Evolutionary conservation across 2,329 filamentous ascomycete genomes (phyloP).

Genomic region (Macrophomina tecta): DNA sequence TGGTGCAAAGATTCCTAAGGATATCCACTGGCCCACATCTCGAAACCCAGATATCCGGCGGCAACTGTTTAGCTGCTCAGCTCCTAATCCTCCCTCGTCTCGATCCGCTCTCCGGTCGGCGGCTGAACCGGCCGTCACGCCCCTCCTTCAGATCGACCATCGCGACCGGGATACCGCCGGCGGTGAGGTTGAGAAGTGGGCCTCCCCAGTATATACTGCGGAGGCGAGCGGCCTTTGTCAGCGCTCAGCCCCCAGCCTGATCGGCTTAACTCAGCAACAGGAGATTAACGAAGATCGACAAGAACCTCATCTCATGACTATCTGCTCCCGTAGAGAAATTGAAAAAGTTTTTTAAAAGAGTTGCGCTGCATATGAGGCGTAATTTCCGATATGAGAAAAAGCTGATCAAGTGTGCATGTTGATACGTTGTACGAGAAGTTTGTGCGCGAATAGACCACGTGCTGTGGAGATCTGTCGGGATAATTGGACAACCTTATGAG

Average conservation of each 20-base stretch:
- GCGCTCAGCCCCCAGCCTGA: neutral
- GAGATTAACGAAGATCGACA: neutral
- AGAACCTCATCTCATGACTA: neutral
- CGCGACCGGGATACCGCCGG: neutral
- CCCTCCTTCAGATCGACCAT: neutral
- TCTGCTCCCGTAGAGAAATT: neutral
- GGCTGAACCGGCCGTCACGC: too few relatives aligned
- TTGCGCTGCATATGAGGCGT: slow-evolving; percentile 1
- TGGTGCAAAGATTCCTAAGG: too few relatives aligned
- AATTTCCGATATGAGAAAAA: neutral
- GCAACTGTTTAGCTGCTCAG: too few relatives aligned
- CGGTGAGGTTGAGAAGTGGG: neutral
- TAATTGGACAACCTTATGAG: neutral
- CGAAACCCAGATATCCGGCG: too few relatives aligned
- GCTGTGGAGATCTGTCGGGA: neutral
- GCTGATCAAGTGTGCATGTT: neutral
- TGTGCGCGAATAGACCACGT: neutral
- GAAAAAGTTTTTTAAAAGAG: neutral
- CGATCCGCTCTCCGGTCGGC: too few relatives aligned
- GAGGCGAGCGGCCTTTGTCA: neutral
- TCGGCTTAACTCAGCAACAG: neutral
- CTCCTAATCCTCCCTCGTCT: too few relatives aligned
- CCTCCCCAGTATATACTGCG: neutral
- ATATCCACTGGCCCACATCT: too few relatives aligned
- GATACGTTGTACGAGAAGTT: neutral